Conservation (phyloP, 2,329 filamentous ascomycete genomes). For the Colletotrichum australisinense region DNA sequence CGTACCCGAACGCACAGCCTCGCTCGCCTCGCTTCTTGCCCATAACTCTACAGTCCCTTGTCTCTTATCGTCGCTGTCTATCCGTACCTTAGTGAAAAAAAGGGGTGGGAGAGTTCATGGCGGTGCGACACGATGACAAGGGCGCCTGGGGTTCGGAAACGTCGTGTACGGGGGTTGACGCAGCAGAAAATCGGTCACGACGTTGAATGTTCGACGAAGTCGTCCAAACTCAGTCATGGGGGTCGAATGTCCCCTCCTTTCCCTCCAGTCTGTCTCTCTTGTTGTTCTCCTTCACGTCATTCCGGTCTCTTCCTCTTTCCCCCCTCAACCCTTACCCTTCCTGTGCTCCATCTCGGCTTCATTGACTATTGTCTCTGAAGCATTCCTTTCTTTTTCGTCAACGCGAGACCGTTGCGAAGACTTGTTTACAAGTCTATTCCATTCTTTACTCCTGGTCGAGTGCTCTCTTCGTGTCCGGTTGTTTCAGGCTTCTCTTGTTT, state of each 20-base stretch:
- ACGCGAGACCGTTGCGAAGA: conserved; percentile 10
- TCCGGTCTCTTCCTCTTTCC: conserved; percentile 13
- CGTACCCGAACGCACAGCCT: conserved; percentile 25
- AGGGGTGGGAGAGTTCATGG: conserved; percentile 10
- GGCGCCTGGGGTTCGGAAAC: conserved; percentile 22
- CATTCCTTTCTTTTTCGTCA: conserved; percentile 28
- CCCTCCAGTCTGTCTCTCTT: conserved; percentile 1
- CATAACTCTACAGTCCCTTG: neutral
- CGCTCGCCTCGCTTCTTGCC: conserved; percentile 13
- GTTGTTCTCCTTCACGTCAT: conserved; percentile 15
- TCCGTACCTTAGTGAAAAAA: too few relatives aligned
- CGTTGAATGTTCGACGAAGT: conserved; percentile 8
- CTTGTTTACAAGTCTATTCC: conserved; percentile 26
- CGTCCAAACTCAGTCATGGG: conserved; percentile 18
- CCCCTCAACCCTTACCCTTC: conserved; percentile 3
- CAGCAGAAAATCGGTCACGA: conserved; percentile 1
- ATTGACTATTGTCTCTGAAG: conserved; percentile 11
- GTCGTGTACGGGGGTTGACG: conserved; percentile 13
- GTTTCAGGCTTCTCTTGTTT: neutral
- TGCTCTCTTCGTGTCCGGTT: neutral
- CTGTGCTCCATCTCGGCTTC: conserved; percentile 30
- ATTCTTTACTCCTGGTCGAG: conserved; percentile 31
- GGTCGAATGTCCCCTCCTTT: neutral
- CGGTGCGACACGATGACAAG: conserved; percentile 19
- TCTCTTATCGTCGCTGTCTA: neutral